These are phyloP conservation scores for Penstemon eatonii DNA, from an alignment of 257 asterid genomes.

Conservation along the genomic window DNA sequence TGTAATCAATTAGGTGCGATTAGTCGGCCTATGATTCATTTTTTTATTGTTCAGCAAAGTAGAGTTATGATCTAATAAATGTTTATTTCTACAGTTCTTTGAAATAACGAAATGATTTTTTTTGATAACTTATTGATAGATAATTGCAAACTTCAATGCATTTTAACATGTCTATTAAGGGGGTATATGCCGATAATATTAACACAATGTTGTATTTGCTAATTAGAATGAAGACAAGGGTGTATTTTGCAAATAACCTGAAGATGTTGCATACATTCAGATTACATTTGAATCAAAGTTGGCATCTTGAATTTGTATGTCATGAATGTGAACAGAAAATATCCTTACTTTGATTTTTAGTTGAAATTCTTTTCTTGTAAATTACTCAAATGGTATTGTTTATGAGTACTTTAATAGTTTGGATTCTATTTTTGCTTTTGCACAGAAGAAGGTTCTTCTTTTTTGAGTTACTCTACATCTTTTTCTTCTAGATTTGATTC, in stretches of 20 bases:
- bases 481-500: conserved; percentile 45
- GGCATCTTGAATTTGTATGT: conserved; percentile 27
- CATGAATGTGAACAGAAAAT: conserved; percentile 8
- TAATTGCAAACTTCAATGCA: too few relatives aligned
- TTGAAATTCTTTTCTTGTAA: conserved; percentile 41
- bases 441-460: conserved; percentile 47
- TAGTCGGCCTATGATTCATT: too few relatives aligned
- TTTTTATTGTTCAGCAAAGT: neutral
- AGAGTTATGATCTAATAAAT: too few relatives aligned
- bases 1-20: too few relatives aligned
- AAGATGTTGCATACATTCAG: conserved; percentile 8
- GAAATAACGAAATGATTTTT: too few relatives aligned
- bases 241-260: too few relatives aligned
- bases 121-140: too few relatives aligned
- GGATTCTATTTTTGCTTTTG: conserved; percentile 49
- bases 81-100: too few relatives aligned
- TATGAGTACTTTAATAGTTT: conserved; percentile 22
- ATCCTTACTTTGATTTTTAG: conserved; percentile 9
- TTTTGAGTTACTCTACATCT: conserved; percentile 22
- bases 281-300: conserved; percentile 10
- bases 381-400: conserved; percentile 37
- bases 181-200: too few relatives aligned
- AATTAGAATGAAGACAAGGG: too few relatives aligned
- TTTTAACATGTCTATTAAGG: too few relatives aligned
- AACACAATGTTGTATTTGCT: too few relatives aligned